These are phyloP conservation scores for Ligustrum vulgare DNA, from an alignment of 257 asterid species.

Conservation along the genomic window DNA sequence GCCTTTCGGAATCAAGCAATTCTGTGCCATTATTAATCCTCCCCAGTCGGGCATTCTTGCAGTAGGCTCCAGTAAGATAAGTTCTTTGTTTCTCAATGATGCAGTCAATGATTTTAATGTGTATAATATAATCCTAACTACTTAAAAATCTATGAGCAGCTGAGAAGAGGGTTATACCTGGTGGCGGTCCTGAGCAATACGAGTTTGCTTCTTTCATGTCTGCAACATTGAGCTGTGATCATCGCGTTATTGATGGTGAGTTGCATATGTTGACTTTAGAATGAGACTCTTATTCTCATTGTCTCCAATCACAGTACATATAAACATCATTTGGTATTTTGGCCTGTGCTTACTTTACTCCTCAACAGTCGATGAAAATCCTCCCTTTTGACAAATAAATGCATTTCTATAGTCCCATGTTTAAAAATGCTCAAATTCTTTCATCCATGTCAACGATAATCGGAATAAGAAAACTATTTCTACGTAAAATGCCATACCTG, in stretches of 20 bases:
- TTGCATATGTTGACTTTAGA: not conserved
- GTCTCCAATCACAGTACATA: not conserved
- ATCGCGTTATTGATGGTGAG: conserved; percentile 95
- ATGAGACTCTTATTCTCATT: not conserved
- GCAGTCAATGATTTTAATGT: not conserved
- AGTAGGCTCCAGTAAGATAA: conserved; percentile 77
- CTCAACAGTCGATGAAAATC: not conserved
- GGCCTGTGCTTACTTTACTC: not conserved
- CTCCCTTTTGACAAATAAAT: not conserved
- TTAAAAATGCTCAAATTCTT: not conserved
- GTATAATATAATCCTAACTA: conserved; percentile 8
- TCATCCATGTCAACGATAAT: not conserved
- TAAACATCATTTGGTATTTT: not conserved
- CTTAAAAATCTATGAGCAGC: conserved; percentile 49
- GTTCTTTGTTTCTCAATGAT: not conserved
- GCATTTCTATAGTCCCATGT: not conserved
- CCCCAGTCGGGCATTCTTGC: conserved; percentile 97
- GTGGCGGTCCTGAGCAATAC: conserved; percentile 67
- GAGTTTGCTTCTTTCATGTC: conserved; percentile 59
- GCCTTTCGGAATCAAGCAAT: conserved; percentile 95
- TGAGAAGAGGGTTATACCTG: conserved; percentile 84
- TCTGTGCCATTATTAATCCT: conserved; percentile 95
- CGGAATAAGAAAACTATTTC: not conserved
- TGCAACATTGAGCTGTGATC: conserved; percentile 94
- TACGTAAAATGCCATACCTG: not conserved